Evolutionary conservation across 1,284 basidiomycete species (phyloP), one percentile per base, ranked within the genome.

Genomic region (Boletus sp.): DNA sequence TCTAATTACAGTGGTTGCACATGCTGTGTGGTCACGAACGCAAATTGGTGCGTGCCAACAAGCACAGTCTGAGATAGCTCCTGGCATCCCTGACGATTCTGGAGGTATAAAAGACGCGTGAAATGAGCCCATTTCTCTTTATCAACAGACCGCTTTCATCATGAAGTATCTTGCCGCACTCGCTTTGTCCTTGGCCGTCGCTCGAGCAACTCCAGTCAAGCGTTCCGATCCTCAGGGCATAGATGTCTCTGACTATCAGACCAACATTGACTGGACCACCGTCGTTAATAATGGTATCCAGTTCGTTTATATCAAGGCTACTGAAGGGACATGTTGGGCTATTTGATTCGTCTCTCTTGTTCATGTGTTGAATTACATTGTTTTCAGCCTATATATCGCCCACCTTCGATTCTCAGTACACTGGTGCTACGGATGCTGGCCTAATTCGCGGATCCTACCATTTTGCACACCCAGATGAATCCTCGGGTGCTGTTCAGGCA

Each of bases 241-340:
- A 7, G 47, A 48, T 57, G 74, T 87, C 44, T 82, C 81, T 16
- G 54, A 64, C 56, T 78, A 72, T 51, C 83, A 85, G 52, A 57
- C 72, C 22, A 61, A 59, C 50, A 67, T 84, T 19, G 69, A 83
- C 62, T 83, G 80, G 77, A 67, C 64, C 29, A 68, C 72, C 7
- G 78, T 80, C 51, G 74, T 72, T 49, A 64, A 73, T 17, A 80
- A 80, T 51, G 82, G 82, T 4, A 65, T 82, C 36, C 52, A 69
- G n/a, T 87, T 84, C 54, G 80, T 71, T 9, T 84, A 74, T 59
- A 83, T 86, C 73, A 86, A 87, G 61, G 84, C 43, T 26, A 32
- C 30, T 32, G 82, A 87, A 59, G 80, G 81, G 13, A 83, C 77
- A 33, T 64, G 73, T 82, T 42, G 50, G 55, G 64, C 32, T 17